Conservation (phyloP, 2,329 filamentous ascomycete species). For the Mycosphaerella sp. region DNA sequence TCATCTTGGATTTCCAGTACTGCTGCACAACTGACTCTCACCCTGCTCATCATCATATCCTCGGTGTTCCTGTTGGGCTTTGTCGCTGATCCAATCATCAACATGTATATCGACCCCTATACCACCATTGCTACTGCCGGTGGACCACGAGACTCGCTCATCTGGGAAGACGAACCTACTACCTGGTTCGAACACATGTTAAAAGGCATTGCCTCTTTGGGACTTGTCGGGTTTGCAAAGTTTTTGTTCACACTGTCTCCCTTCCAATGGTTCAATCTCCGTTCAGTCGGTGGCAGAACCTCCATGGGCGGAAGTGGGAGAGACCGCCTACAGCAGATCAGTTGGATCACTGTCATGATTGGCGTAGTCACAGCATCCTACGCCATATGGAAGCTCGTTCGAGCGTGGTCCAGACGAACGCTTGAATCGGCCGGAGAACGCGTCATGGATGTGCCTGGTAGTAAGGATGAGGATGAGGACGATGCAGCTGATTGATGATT, state of each 20-base stretch:
- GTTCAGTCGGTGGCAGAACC: slow-evolving; percentile 45
- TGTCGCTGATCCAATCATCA: slow-evolving; percentile 85
- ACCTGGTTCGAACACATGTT: slow-evolving; percentile 78
- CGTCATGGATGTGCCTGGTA: slow-evolving; percentile 70
- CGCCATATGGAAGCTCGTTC: slow-evolving; percentile 76
- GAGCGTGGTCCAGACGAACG: slow-evolving; percentile 63
- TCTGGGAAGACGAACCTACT: slow-evolving; percentile 45
- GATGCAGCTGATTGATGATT: slow-evolving; percentile 14
- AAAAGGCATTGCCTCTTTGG: slow-evolving; percentile 86
- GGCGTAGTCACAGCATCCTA: slow-evolving; percentile 77
- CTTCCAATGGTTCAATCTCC: slow-evolving; percentile 67
- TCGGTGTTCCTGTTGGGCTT: slow-evolving; percentile 82
- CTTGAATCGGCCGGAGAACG: slow-evolving; percentile 71
- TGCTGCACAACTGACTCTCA: slow-evolving; percentile 63
- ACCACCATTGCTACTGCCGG: slow-evolving; percentile 35
- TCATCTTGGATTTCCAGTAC: slow-evolving; percentile 54
- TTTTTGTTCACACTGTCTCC: slow-evolving; percentile 67
- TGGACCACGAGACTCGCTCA: slow-evolving; percentile 28
- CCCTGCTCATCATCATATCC: slow-evolving; percentile 62
- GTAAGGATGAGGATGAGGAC: slow-evolving; percentile 48
- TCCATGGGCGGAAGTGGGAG: slow-evolving; percentile 56
- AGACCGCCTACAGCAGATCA: slow-evolving; percentile 71
- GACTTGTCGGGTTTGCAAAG: slow-evolving; percentile 78
- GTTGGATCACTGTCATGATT: slow-evolving; percentile 70
- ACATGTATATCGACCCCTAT: slow-evolving; percentile 73